Evolutionary conservation across 2,329 filamentous ascomycete genomes (phyloP).

Genomic region (Ciborinia camelliae): DNA sequence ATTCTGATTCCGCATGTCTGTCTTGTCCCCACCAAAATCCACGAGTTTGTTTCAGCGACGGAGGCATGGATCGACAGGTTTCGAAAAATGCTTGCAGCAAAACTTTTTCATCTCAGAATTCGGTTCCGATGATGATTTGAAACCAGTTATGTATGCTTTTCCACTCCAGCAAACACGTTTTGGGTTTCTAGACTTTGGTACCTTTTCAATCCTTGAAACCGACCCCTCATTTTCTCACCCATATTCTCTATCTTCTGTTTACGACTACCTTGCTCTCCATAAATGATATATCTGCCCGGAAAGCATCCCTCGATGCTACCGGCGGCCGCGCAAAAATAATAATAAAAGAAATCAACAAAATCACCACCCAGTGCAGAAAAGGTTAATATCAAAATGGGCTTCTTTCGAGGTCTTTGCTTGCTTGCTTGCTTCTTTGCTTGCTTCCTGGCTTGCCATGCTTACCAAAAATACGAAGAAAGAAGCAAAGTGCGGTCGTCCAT

Average conservation of each 20-base stretch:
- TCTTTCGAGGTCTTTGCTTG: background rate
- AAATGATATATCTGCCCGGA: background rate
- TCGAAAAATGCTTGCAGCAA: background rate
- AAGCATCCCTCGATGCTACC: background rate
- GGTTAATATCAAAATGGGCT: no score
- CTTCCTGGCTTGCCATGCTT: no score
- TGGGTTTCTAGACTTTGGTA: background rate
- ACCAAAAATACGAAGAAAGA: background rate
- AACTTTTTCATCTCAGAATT: background rate
- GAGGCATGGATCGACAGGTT: background rate
- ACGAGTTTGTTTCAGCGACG: background rate
- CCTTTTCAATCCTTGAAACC: background rate
- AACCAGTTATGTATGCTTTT: background rate
- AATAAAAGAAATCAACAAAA: background rate
- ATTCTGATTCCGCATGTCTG: background rate
- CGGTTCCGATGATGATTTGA: background rate
- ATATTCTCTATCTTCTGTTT: background rate
- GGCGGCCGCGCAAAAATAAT: background rate
- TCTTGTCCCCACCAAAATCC: background rate
- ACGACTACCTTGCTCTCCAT: background rate
- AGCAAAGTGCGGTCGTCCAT: background rate
- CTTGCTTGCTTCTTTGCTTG: no score
- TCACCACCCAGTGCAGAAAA: background rate
- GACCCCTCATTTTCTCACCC: background rate
- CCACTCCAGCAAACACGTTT: background rate